Evolutionary conservation across 2,329 filamentous ascomycete species (phyloP).

Genomic region (Trichoderma sp.): DNA sequence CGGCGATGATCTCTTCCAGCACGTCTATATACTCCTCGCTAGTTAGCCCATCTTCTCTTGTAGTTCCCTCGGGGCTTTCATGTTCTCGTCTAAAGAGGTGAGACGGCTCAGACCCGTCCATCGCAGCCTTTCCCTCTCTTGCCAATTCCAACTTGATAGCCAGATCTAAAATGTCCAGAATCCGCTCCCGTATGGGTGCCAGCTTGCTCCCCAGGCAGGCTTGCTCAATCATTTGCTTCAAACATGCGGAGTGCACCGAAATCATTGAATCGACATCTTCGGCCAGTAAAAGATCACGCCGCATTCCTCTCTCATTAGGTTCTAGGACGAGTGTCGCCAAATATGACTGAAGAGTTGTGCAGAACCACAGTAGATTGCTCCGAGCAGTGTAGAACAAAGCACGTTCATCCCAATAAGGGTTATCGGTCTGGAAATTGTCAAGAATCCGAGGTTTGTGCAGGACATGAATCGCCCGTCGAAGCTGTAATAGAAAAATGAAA

Average conservation of each 20-base stretch:
- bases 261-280: constrained; percentile 83
- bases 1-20: constrained; percentile 58
- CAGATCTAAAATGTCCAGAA: constrained; percentile 77
- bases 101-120: constrained; percentile 6
- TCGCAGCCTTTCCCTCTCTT: constrained; percentile 41
- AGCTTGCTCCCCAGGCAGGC: constrained; percentile 70
- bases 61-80: constrained; percentile 38
- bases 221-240: constrained; percentile 64
- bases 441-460: constrained; percentile 59
- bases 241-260: constrained; percentile 63
- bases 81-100: constrained; percentile 34
- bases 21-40: constrained; percentile 52
- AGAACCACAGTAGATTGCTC: constrained; percentile 75
- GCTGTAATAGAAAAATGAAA: constrained; percentile 76
- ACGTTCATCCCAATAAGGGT: constrained; percentile 45
- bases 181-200: constrained; percentile 67
- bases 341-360: constrained; percentile 72
- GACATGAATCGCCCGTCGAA: constrained; percentile 68
- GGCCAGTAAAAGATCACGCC: constrained; percentile 57
- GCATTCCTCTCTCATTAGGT: constrained; percentile 60
- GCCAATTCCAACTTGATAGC: constrained; percentile 68
- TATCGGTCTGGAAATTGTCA: constrained; percentile 43
- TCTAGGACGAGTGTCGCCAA: constrained; percentile 72
- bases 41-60: constrained; percentile 36
- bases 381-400: constrained; percentile 62